Evolutionary conservation across 495 filamentous ascomycete species (phyloP), one percentile per base, ranked within the genome.

Genomic region (Podospora australis): DNA sequence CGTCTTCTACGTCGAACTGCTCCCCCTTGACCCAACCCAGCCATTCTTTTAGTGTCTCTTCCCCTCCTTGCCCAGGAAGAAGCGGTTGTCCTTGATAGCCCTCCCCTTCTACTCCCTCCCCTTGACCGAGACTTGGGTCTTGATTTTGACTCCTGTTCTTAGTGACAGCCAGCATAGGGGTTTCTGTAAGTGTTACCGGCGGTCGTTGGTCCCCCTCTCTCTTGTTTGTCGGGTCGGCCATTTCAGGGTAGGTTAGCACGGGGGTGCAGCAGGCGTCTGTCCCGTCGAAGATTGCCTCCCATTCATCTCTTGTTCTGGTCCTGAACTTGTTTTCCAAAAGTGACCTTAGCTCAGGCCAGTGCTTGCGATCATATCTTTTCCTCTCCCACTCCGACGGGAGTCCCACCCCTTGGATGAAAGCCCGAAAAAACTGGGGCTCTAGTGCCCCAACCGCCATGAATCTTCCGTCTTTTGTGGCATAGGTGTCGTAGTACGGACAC

Each of bases 261-360:
- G 91, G 90, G 17, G 89, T 90, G 47, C 86, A 88, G 64, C 91
- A 97, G 7, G 91, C 90, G 72, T 97, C 91, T 0, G 81, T 91
- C 14, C 85, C 86, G 56, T 92, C 85, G 63, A 95, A 97, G 2
- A 94, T 64, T 5, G 44, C 55, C 65, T 95, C 90, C 91, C 91
- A 97, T 63, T 95, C 86, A 0, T 56, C 58, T 19, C 91, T 74
- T 9, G 84, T 87, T 67, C 84, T 94, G 45, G 73, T 67, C 65
- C 77, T 80, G 61, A 97, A 96, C 1, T 63, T 69, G 14, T 59
- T 58, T 24, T 77, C 73, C 59, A 95, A 87, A 2, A 78, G 49
- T 9, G 69, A 63, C 46, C 71, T 73, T 46, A 95, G 64, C 32
- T 66, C 74, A 0, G 74, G 70, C 91, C 88, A 96, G 30, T 74